Evolutionary conservation across 1,139 yeast species (phyloP).

Genomic region (Debaryomyces psychrophilus): DNA sequence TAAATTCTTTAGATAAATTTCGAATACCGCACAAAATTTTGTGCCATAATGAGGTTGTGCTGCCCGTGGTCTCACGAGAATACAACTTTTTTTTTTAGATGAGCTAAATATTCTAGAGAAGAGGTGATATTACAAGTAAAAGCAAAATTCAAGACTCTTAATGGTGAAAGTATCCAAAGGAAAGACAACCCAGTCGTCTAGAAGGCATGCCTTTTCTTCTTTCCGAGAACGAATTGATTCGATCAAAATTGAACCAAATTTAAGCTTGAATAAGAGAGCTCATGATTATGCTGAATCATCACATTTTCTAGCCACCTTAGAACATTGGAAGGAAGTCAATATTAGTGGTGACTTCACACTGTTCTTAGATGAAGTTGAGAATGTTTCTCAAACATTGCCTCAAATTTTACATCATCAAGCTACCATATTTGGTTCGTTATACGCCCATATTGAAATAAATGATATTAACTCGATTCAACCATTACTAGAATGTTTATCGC

Average conservation of each 20-base stretch:
- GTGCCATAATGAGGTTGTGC: not conserved
- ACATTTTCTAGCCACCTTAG: constrained; percentile 75
- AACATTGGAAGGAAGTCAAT: constrained; percentile 89
- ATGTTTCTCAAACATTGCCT: constrained; percentile 70
- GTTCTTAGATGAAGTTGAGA: constrained; percentile 59
- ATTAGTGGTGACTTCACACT: constrained; percentile 72
- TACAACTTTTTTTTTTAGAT: constrained; percentile 7
- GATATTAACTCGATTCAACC: constrained; percentile 82
- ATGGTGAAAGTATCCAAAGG: constrained; percentile 4
- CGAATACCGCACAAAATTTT: constrained; percentile 1
- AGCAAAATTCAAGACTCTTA: not conserved
- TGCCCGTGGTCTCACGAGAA: not conserved
- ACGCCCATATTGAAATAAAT: constrained; percentile 50
- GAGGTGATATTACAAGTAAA: not conserved
- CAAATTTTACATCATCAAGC: constrained; percentile 75
- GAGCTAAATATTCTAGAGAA: constrained; percentile 1
- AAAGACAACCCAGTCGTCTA: constrained; percentile 54
- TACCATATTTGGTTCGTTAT: constrained; percentile 59
- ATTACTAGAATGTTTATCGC: constrained; percentile 75
- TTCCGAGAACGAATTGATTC: constrained; percentile 84
- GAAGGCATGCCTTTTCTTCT: constrained; percentile 69
- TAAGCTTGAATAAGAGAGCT: constrained; percentile 62
- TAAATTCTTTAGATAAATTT: not conserved
- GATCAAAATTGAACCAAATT: constrained; percentile 81
- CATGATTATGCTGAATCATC: constrained; percentile 76